Evolutionary conservation across 208 protist species (phyloP), one percentile per base, ranked within the genome.

Genomic region (Balamuthia mandrillaris): DNA sequence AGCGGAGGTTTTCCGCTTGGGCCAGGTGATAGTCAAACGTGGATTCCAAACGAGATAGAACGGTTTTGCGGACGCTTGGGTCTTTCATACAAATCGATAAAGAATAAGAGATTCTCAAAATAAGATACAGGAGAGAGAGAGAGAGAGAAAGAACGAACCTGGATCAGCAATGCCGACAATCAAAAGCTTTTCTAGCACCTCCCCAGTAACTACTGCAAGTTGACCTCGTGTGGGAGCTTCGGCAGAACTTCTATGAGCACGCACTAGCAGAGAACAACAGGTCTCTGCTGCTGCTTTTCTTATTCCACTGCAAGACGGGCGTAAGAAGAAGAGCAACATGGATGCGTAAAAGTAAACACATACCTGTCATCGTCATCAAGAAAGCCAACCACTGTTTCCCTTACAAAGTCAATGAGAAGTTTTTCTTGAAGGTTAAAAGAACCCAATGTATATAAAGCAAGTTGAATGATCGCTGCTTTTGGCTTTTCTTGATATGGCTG

Each of bases 21-120:
- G 93, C 92, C 9, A 97, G 86, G 78, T 95, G 90, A 14, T 88
- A 35, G 74, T 97, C 96, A 68, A 97, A 97, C 9, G 75, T 51
- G 5, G 61, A 12, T 18, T 94, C 79, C 0, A 97, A 79, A 2
- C 84, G 89, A 16, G 45, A 41, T 1, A 97, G 45, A 0, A 96
- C 91, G 2, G 90, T 88, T 7, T 86, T 31, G n/a, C 95, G 86
- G 44, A 97, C 95, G 18, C 70, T 47, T 29, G 94, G 65, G 31
- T 96, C 90, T 9, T 16, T 1, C 21, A 10, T 81, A 51, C 21
- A 27, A 27, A 45, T n/a, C 6, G n/a, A 33, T 3, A 27, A 60
- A 16, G 90, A 83, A 51, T 96, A 92, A 14, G 88, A 60, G 18
- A 95, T 92, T 37, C 87, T 74, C 14, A 0, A 5, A 5, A 41